phyloP scores from a whole-genome alignment of 805 yeast species.

The Clavispora carvajalis region DNA sequence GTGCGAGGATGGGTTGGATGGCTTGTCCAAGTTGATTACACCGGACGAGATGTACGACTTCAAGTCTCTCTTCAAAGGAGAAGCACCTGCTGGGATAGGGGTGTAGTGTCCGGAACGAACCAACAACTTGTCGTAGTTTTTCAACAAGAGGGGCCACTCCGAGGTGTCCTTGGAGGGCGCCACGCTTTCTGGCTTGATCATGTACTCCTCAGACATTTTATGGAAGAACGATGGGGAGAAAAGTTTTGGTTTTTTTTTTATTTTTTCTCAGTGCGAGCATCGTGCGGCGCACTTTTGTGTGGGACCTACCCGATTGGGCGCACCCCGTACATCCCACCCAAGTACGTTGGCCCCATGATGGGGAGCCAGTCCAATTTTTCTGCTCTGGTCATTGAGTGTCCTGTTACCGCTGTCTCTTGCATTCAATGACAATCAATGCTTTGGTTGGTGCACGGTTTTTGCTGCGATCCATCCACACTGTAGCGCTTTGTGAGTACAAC shows the following conservation, averaged over 20 bases:
- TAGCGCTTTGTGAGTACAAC: no score
- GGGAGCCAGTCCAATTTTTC: no score
- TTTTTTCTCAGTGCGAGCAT: constrained; percentile 1
- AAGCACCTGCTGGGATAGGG: constrained; percentile 92
- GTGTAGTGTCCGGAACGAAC: constrained; percentile 97
- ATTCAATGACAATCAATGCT: no score
- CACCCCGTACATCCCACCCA: constrained; percentile 4
- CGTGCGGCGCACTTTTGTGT: constrained; percentile 21
- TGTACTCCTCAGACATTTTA: constrained; percentile 60
- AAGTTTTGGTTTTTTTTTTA: constrained; percentile 4
- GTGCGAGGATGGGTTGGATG: constrained; percentile 97
- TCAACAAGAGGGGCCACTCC: constrained; percentile 92
- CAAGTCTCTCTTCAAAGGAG: constrained; percentile 92
- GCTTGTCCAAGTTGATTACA: constrained; percentile 95
- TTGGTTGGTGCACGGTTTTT: no score
- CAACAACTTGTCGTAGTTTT: constrained; percentile 87
- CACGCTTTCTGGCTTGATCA: constrained; percentile 83
- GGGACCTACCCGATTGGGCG: constrained; percentile 1
- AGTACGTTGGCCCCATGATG: no score
- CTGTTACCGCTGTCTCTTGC: no score
- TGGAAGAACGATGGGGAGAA: constrained; percentile 1
- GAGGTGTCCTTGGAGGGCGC: constrained; percentile 81
- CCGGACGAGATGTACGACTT: constrained; percentile 88
- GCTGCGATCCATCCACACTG: no score
- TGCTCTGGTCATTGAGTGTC: no score